Base-by-base conservation (phyloP, 345 rosid genomes). In the Chamaenerion angustifolium region DNA sequence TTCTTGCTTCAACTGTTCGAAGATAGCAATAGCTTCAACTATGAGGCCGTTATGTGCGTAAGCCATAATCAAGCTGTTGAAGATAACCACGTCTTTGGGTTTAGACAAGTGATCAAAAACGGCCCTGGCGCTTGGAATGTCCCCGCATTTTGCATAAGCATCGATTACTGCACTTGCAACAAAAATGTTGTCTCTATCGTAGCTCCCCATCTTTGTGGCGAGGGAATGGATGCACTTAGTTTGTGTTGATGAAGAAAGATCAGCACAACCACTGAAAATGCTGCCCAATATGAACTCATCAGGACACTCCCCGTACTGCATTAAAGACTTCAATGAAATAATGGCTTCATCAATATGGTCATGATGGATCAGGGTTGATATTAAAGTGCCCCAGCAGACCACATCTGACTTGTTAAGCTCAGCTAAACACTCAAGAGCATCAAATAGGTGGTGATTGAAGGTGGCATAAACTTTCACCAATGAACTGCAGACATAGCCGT, bases 101-200 rank as follows among this genome's bases (percentile, higher is more conserved):
- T 55, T 42, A 47, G 11, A 55, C 40, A 66, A 66, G 25, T 57
- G 64, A 42, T 63, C 50, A 19, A 73, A 73, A 48, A 61, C 67
- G 49, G 57, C 49, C 41, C 56, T 48, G 45, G 78, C 71, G 48
- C 59, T 49, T 40, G 48, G 17, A 19, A 73, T 63, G 53, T 69
- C 69, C 19, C 78, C 71, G 6, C 71, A 65, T 56, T 73, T 69
- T 51, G 74, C 64, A 63, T 73, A 69, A 43, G 78, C 78, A 63
- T 73, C 74, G 45, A 73, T 57, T 18, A 63, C 47, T 50, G 74
- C 68, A 66, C 74, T 69, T 19, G 60, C 59, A 42, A 63, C 57
- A 21, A 56, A 68, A 3, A 19, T 55, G 37, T 7, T 31, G 45
- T 66, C 46, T 23, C 16, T 16, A 31, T 63, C 56, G 52, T 54